Percentiles rank a stretch among this genome's conserved stretches.
These are phyloP conservation scores for Fusarium cicatricum DNA, from an alignment of 2,329 filamentous ascomycete genomes.

Conservation along the genomic window DNA sequence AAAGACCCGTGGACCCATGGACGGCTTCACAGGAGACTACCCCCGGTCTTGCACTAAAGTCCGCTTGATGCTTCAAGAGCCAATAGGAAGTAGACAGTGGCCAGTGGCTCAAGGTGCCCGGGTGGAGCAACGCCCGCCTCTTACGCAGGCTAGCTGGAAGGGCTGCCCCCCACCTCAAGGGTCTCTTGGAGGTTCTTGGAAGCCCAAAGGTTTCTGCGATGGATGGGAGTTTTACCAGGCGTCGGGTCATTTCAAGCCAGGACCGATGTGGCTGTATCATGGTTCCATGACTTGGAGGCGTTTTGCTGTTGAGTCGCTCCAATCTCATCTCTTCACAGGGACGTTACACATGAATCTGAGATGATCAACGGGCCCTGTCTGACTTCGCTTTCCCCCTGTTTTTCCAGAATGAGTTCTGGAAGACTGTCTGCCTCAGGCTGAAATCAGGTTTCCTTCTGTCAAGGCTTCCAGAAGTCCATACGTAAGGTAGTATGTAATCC, in stretches of 20 bases:
- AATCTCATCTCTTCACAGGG: neutral
- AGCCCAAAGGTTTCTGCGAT: conserved; percentile 18
- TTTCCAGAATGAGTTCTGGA: conserved; percentile 31
- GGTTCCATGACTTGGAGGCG: conserved; percentile 1
- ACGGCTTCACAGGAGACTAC: conserved; percentile 1
- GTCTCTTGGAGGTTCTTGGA: conserved; percentile 6
- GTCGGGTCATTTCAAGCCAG: conserved; percentile 2
- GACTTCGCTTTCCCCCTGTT: conserved; percentile 21
- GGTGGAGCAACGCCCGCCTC: conserved; percentile 34
- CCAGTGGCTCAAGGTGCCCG: conserved; percentile 28
- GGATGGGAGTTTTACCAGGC: conserved; percentile 19
- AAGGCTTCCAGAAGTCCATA: conserved; percentile 37
- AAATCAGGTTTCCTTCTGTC: conserved; percentile 20
- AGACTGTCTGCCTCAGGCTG: conserved; percentile 27
- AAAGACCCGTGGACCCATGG: neutral
- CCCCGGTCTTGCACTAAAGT: conserved; percentile 21
- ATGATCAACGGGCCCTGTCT: conserved; percentile 16
- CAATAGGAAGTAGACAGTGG: conserved; percentile 22
- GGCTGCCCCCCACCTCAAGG: conserved; percentile 35
- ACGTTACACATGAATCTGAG: conserved; percentile 14
- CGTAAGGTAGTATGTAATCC: too few species aligned
- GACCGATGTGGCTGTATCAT: conserved; percentile 11
- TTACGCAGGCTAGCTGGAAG: conserved; percentile 30
- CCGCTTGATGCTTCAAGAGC: neutral
- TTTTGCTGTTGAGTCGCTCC: conserved; percentile 10